Conservation (phyloP, 139 green algal genomes). For the Klebsormidium nitens region DNA sequence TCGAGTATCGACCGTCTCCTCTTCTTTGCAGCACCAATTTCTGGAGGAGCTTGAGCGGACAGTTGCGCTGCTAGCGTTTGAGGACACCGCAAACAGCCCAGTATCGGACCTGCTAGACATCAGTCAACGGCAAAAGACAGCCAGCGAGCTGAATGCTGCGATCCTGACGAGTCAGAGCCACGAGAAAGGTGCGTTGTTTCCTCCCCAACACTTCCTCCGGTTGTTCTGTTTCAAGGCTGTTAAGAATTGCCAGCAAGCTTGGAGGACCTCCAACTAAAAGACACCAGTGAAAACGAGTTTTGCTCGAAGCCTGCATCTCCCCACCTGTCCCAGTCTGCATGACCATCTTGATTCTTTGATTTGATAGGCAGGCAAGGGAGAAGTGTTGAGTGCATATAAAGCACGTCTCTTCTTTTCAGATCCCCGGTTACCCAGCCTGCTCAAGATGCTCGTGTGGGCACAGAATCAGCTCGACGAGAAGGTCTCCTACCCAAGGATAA, state of each 20-base stretch:
- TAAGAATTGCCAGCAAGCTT: too few species aligned
- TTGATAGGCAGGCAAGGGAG: slow-evolving; percentile 7
- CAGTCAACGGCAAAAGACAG: slow-evolving; percentile 84
- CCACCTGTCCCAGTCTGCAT: too few species aligned
- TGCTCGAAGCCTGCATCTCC: too few species aligned
- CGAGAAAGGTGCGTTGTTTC: slow-evolving; percentile 54
- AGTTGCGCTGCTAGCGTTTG: slow-evolving; percentile 89
- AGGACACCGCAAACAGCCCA: slow-evolving; percentile 62
- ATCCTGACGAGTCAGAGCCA: slow-evolving; percentile 77
- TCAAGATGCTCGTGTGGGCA: slow-evolving; percentile 51
- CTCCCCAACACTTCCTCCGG: too few species aligned
- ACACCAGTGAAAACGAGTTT: neutral
- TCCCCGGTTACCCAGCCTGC: slow-evolving; percentile 31
- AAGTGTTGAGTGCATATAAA: slow-evolving; percentile 8
- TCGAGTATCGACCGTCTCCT: too few species aligned
- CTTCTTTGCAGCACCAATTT: slow-evolving; percentile 50
- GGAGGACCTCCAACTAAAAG: too few species aligned
- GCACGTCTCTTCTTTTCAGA: slow-evolving; percentile 22
- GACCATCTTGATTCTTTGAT: too few species aligned
- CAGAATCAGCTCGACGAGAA: slow-evolving; percentile 67
- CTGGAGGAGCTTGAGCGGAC: slow-evolving; percentile 93
- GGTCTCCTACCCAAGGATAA: slow-evolving; percentile 62
- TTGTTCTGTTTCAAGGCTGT: too few species aligned
- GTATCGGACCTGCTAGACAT: slow-evolving; percentile 80
- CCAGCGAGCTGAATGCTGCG: slow-evolving; percentile 89